Conservation (phyloP, 768 basidiomycete species). For the Dictyophora rubrovolvata region DNA sequence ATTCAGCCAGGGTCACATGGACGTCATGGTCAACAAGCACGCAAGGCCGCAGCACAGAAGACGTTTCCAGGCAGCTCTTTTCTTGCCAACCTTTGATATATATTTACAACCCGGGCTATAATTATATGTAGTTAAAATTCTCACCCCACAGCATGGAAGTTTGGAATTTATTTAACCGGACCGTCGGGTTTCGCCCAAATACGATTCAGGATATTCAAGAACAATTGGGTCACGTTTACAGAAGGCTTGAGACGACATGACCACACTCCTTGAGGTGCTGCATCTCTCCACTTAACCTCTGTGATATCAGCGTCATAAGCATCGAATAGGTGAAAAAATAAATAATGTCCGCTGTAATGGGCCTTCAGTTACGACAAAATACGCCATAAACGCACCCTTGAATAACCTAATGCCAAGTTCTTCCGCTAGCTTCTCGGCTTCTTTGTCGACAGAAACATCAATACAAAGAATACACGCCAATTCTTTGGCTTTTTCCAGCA, state of each 20-base stretch:
- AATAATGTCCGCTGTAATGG: conserved; percentile 80
- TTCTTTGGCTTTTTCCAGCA: conserved; percentile 94
- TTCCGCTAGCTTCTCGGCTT: conserved; percentile 83
- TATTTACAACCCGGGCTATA: too few species aligned
- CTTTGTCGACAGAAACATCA: conserved; percentile 90
- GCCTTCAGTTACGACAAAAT: conserved; percentile 9
- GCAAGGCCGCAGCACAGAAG: too few species aligned
- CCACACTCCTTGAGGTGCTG: conserved; percentile 93
- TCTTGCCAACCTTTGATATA: too few species aligned
- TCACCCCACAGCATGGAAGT: too few species aligned
- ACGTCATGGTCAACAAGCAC: too few species aligned
- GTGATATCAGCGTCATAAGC: conserved; percentile 86
- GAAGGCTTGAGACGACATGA: conserved; percentile 90
- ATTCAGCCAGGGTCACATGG: too few species aligned
- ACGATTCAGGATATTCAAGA: too few species aligned
- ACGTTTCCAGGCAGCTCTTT: too few species aligned
- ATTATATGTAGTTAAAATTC: too few species aligned
- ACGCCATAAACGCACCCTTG: conserved; percentile 43
- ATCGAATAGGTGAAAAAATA: conserved; percentile 95
- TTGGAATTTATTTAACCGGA: too few species aligned
- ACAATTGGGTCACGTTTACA: conserved; percentile 97
- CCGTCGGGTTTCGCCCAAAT: too few species aligned
- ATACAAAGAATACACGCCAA: conserved; percentile 93
- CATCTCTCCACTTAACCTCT: conserved; percentile 86
- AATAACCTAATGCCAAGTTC: conserved; percentile 92